Base-by-base conservation (phyloP, 2,329 filamentous ascomycete genomes). In the Penicillium digitatum region DNA sequence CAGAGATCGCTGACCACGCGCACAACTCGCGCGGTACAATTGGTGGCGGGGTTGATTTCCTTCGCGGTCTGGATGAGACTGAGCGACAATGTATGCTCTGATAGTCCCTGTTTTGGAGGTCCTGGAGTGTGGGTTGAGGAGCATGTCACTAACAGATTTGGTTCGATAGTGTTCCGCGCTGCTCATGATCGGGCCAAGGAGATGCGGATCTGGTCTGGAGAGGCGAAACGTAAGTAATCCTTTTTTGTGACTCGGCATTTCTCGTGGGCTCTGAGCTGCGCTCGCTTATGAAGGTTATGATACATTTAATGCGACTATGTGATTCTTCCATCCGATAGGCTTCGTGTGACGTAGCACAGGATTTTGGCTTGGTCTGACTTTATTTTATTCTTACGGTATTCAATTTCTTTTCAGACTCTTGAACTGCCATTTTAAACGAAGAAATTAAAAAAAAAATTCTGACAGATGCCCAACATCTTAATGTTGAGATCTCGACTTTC, bases 51-150 rank as follows among this genome's bases (percentile, higher is more conserved):
- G 86, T 86, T 54, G 92, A 96, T 63, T 97, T 97, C 65, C 77
- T 96, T 65, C 81, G 89, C 29, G 91, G 92, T 0, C 73, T 99
- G 53, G 94, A 97, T 67, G 92, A 97, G 76, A 91, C 86, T 73
- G 94, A 99, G 77, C 82, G 92, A 63, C 82, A 81, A 56, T 67
- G 83, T 85, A 68, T 69, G 64, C 61, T 51, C 16, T 52, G 20
- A 31, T 16, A 27, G n/a, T 34, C 22, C 31, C 9, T 35, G 20
- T 47, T 34, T 16, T 14, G 26, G 14, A 29, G 22, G 6, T 27
- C 26, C 6, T 7, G 5, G 26, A 8, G 6, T 32, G 8, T 47
- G 40, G 24, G 27, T 7, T 14, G 18, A 44, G 45, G 31, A 34
- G 44, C 8, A 53, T 27, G 34, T 57, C 18, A 59, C 57, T 70